phyloP scores from a whole-genome alignment of 164 flowering plant genomes.

The Pachysandra terminalis region DNA sequence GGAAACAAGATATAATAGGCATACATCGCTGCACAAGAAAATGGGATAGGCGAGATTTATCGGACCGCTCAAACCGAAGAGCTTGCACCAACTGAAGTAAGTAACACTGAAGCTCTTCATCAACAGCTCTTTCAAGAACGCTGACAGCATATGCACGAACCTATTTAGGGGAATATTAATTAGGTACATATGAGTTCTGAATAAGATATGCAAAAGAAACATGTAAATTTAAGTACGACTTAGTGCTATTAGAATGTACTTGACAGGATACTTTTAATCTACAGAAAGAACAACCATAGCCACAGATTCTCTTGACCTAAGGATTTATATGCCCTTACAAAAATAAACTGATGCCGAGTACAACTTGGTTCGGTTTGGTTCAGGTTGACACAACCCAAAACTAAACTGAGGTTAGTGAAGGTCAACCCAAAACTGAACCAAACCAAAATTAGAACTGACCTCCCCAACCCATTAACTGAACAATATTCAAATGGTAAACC shows the following conservation, averaged over 20 bases:
- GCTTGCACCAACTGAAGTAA: slow-evolving; percentile 98
- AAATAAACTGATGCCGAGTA: no score
- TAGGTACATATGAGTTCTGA: not conserved
- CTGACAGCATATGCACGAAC: slow-evolving; percentile 99
- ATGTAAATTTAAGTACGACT: not conserved
- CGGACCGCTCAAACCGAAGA: slow-evolving; percentile 96
- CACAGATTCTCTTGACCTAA: no score
- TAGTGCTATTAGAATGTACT: not conserved
- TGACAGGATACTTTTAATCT: no score
- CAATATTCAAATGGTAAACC: no score
- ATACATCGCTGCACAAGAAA: slow-evolving; percentile 94
- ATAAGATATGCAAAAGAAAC: not conserved
- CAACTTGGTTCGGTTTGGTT: no score
- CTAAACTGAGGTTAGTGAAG: no score
- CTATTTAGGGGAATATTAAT: slow-evolving; percentile 30
- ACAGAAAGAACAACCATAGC: no score
- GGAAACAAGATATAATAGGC: slow-evolving; percentile 18
- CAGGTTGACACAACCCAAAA: no score
- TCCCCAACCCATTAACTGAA: no score
- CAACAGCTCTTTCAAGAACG: slow-evolving; percentile 99
- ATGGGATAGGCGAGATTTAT: slow-evolving; percentile 88
- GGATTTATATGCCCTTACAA: no score
- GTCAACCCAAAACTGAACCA: no score
- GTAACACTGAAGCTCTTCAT: slow-evolving; percentile 98
- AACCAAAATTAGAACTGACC: no score